Conservation (phyloP, 75 land plant genomes). For the Cryptomeria japonica region DNA sequence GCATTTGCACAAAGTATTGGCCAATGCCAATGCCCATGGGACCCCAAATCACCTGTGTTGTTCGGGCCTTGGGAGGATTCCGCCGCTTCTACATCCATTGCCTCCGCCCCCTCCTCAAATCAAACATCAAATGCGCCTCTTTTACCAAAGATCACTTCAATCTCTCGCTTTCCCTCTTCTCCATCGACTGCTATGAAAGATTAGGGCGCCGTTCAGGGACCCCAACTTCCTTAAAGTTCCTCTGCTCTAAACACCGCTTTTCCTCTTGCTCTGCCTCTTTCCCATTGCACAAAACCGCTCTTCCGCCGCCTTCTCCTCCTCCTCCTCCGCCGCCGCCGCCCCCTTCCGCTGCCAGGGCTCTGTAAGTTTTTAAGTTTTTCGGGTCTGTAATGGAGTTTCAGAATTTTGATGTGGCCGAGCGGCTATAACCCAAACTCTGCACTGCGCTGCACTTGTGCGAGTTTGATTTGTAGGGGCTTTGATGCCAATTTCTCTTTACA, state of each 20-base stretch:
- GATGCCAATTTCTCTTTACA: not conserved
- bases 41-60: conserved; percentile 31
- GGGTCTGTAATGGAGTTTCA: not conserved
- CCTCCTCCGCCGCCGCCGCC: not conserved
- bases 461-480: conserved; percentile 14
- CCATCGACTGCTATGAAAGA: conserved; percentile 45
- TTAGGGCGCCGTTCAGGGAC: conserved; percentile 16
- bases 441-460: not conserved
- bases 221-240: not conserved
- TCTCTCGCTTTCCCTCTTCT: conserved; percentile 49
- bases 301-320: not conserved
- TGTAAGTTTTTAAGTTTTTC: not conserved
- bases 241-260: not conserved
- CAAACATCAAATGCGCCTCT: not conserved
- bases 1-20: conserved; percentile 46
- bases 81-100: conserved; percentile 59
- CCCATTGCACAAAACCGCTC: not conserved
- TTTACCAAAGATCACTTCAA: conserved; percentile 16
- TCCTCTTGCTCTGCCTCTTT: not conserved
- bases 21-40: conserved; percentile 5
- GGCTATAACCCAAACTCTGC: conserved; percentile 14
- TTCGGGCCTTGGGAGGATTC: conserved; percentile 60
- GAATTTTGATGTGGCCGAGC: conserved; percentile 9
- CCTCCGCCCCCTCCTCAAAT: conserved; percentile 46
- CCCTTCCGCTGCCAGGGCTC: not conserved